These are phyloP conservation scores for Erigeron philadelphicus DNA, from an alignment of 140 eudicot genomes.

Conservation along the genomic window DNA sequence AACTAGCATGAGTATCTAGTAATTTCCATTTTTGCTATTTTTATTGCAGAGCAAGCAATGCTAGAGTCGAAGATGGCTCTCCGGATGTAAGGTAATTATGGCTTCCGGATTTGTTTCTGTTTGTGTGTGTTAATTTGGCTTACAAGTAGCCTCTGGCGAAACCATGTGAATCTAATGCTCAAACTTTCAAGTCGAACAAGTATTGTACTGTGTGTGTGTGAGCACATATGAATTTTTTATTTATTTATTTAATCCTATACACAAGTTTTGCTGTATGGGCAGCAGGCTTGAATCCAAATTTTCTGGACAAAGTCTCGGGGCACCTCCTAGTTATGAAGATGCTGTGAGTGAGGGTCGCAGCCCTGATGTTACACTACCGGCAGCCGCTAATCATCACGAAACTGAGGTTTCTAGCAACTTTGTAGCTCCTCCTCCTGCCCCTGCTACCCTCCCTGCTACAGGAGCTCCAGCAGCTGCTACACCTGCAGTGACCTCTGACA, in stretches of 20 bases:
- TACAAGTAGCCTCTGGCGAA: neutral
- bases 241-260: neutral
- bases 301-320: slow-evolving; percentile 58
- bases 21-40: slow-evolving; percentile 12
- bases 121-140: neutral
- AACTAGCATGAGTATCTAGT: neutral
- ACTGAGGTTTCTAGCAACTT: slow-evolving; percentile 19
- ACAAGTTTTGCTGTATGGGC: slow-evolving; percentile 20
- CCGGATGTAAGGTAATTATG: slow-evolving; percentile 72
- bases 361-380: slow-evolving; percentile 48
- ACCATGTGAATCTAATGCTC: no score
- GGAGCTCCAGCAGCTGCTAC: slow-evolving; percentile 36
- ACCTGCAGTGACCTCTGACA: slow-evolving; percentile 30
- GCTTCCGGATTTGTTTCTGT: neutral
- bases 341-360: slow-evolving; percentile 49
- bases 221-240: no score
- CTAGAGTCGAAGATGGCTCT: slow-evolving; percentile 62
- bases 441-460: slow-evolving; percentile 32
- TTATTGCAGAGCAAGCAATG: slow-evolving; percentile 61
- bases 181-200: no score
- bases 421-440: slow-evolving; percentile 30
- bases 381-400: slow-evolving; percentile 33
- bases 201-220: no score
- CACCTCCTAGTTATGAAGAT: slow-evolving; percentile 87
- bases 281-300: slow-evolving; percentile 50